Conservation (phyloP, 2,329 filamentous ascomycete genomes). For the Mycosphaerella sp. region DNA sequence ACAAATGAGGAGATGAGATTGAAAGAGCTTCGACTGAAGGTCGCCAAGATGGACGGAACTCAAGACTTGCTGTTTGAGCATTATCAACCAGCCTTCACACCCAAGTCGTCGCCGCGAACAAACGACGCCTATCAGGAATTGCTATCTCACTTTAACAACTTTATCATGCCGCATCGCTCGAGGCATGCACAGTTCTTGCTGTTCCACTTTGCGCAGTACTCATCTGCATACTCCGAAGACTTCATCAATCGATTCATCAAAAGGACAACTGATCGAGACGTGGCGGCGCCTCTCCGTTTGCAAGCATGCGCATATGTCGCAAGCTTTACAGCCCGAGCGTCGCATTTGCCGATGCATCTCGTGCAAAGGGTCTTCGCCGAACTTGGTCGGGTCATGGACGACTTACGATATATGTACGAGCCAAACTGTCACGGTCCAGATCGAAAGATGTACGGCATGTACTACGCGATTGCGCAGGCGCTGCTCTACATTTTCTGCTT, state of each 20-base stretch:
- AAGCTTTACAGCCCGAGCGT: slow-evolving; percentile 87
- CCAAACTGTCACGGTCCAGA: slow-evolving; percentile 74
- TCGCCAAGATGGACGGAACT: slow-evolving; percentile 85
- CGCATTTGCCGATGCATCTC: slow-evolving; percentile 66
- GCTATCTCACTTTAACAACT: slow-evolving; percentile 76
- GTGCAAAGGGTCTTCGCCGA: slow-evolving; percentile 79
- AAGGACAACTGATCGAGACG: slow-evolving; percentile 73
- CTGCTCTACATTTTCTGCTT: slow-evolving; percentile 96
- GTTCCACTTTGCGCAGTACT: slow-evolving; percentile 88
- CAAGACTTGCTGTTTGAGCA: slow-evolving; percentile 82
- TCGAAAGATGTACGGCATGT: slow-evolving; percentile 71
- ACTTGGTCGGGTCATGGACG: slow-evolving; percentile 69
- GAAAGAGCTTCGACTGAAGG: slow-evolving; percentile 68
- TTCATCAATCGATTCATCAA: slow-evolving; percentile 76
- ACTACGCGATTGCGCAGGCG: slow-evolving; percentile 84
- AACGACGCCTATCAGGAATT: slow-evolving; percentile 71
- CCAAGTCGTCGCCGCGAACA: slow-evolving; percentile 54
- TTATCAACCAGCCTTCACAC: slow-evolving; percentile 66
- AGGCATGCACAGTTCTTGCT: slow-evolving; percentile 92
- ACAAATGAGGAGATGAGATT: slow-evolving; percentile 56
- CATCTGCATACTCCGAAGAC: slow-evolving; percentile 68
- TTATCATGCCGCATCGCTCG: slow-evolving; percentile 83
- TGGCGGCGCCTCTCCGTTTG: slow-evolving; percentile 70
- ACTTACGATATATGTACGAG: slow-evolving; percentile 67
- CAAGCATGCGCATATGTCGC: slow-evolving; percentile 87